Conservation (phyloP, 2,329 filamentous ascomycete species). For the Microcyclospora tardicrescens region DNA sequence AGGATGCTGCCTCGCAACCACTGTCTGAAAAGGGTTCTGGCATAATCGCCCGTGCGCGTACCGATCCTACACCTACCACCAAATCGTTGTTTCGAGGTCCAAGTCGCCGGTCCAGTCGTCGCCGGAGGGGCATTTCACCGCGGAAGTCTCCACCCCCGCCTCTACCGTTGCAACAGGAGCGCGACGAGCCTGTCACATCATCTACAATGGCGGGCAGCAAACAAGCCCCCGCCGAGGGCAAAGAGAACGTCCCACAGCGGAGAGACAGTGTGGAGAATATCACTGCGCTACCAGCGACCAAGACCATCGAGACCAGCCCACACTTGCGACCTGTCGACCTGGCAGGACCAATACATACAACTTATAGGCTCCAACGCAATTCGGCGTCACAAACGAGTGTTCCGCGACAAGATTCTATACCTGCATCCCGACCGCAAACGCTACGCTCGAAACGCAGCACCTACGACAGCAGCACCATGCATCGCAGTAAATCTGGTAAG, state of each 20-base stretch:
- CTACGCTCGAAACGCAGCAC: conserved; percentile 29
- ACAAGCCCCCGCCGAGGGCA: conserved; percentile 2
- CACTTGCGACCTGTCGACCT: conserved; percentile 33
- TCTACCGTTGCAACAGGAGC: not conserved
- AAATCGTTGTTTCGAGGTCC: not conserved
- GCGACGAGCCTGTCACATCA: not conserved
- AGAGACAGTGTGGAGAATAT: conserved; percentile 30
- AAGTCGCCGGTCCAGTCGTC: not conserved
- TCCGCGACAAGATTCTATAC: conserved; percentile 10
- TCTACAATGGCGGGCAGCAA: too few relatives aligned
- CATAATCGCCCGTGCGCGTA: not conserved
- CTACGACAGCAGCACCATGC: conserved; percentile 35
- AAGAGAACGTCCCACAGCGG: conserved; percentile 13
- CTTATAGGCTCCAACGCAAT: conserved; percentile 30
- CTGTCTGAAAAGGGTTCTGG: conserved; percentile 34
- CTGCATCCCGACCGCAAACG: conserved; percentile 17
- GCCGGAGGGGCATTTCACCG: conserved; percentile 3
- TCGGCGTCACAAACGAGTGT: conserved; percentile 19
- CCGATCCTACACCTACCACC: conserved; percentile 2
- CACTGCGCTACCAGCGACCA: conserved; percentile 33
- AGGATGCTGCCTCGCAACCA: conserved; percentile 24
- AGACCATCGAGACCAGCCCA: conserved; percentile 31
- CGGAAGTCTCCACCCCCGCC: conserved; percentile 10
- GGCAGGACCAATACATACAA: conserved; percentile 25
- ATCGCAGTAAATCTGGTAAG: conserved; percentile 60